Evolutionary conservation across 1,284 basidiomycete genomes (phyloP), one percentile per base, ranked within the genome.

Genomic region (Pholiota adiposa): DNA sequence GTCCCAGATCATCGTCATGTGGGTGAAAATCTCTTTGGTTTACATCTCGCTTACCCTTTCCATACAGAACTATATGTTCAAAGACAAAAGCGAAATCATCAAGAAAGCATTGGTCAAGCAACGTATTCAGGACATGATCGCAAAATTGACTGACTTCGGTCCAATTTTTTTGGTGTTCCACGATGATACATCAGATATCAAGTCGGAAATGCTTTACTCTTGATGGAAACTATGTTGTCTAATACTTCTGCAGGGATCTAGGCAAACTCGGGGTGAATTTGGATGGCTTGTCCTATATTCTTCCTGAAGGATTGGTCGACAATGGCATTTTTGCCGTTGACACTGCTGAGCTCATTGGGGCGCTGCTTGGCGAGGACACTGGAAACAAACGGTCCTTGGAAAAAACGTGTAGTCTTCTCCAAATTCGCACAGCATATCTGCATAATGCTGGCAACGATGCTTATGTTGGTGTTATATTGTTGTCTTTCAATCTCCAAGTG

Each of bases 391-490:
- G 83, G 43, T 75, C 77, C 0, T 80, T 94, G 14, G 80, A 84
- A 58, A 81, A 83, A 25, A 78, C 85, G 31, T 89, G 87, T 70
- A 74, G 77, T 50, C 82, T 86, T 46, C 79, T 94, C 8, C 81
- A 84, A 53, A 79, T 93, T 49, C 66, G 73, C 0, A 81, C 83
- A 1, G 64, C 79, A 33, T 79, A 80, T 66, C 75, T 92, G 56
- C 92, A 94, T 77, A 94, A 94, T 70, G 91, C 91, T 2, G 93
- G 93, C 0, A 94, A 94, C 69, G 92, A 94, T 72, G 92, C 92
- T 0, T 81, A 88, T 69, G 91, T 92, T 68, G 56, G 86, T 78
- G 29, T 31, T 41, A 54, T 49, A 31, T 43, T 49, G 31, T 51
- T 21, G 9, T n/a, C 41, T 48, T 40, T 23, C 8, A 4, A n/a